A percentile compares a stretch with the other conserved stretches of the same genome.
These are phyloP conservation scores for Dryas alaskensis DNA, from an alignment of 306 rosid genomes.

Conservation along the genomic window DNA sequence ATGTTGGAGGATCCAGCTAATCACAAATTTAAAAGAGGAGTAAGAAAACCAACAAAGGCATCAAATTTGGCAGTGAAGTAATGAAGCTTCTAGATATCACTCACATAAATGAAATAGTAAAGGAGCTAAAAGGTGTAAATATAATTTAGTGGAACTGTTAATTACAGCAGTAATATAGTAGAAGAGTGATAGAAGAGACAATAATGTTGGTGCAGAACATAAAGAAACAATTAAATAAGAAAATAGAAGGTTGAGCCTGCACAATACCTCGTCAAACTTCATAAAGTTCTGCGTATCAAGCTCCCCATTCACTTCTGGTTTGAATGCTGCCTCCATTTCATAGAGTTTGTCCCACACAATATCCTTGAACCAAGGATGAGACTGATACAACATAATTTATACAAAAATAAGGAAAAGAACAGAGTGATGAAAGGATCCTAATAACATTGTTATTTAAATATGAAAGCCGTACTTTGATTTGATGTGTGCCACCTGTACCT, in stretches of 20 bases:
- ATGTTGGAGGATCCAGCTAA: conserved; percentile 82
- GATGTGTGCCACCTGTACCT: conserved; percentile 79
- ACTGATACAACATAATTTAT: conserved; percentile 51
- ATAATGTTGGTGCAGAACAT: neutral
- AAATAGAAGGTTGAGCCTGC: conserved; percentile 8
- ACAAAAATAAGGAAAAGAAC: conserved; percentile 19
- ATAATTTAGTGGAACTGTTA: neutral
- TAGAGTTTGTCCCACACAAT: conserved; percentile 89
- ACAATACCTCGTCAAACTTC: conserved; percentile 93
- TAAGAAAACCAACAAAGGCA: conserved; percentile 13
- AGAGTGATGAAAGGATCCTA: conserved; percentile 12
- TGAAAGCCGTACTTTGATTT: conserved; percentile 65
- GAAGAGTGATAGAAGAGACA: neutral
- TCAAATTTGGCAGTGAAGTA: neutral
- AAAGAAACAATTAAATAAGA: neutral
- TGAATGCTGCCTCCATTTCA: conserved; percentile 95
- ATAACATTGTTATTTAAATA: conserved; percentile 21
- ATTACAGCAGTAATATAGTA: neutral
- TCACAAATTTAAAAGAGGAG: conserved; percentile 25
- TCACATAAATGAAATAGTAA: neutral
- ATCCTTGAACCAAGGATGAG: conserved; percentile 92
- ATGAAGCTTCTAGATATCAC: conserved; percentile 3
- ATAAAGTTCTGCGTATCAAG: conserved; percentile 98
- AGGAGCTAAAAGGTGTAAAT: neutral
- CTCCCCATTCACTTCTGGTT: conserved; percentile 93